Evolutionary conservation across 768 basidiomycete genomes (phyloP).

Genomic region (Auricularia sp.): DNA sequence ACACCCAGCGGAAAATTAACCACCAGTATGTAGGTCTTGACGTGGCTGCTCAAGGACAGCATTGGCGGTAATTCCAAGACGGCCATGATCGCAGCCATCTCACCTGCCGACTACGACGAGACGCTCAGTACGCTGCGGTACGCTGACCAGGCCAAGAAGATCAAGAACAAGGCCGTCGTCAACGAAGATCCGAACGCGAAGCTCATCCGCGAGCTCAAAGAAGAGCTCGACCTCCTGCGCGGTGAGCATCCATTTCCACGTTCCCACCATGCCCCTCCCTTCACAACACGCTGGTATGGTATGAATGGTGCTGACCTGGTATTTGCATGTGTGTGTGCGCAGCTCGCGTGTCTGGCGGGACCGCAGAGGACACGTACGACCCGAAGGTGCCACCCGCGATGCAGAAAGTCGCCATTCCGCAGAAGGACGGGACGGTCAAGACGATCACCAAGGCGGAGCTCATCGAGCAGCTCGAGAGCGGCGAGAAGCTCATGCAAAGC

Average conservation of each 20-base stretch:
- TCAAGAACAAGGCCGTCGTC: conserved; percentile 98
- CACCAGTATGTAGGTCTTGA: conserved; percentile 57
- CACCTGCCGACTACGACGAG: conserved; percentile 98
- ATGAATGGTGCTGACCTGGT: not conserved
- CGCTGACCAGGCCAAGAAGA: conserved; percentile 99
- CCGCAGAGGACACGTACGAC: conserved; percentile 70
- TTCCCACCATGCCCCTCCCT: conserved; percentile 8
- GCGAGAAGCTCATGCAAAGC: conserved; percentile 90
- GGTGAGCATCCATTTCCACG: conserved; percentile 32
- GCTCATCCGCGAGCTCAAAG: conserved; percentile 96
- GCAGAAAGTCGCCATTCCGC: conserved; percentile 90
- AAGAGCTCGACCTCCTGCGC: conserved; percentile 89
- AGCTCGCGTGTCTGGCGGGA: conserved; percentile 67
- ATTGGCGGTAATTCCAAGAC: conserved; percentile 96
- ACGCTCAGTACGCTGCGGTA: conserved; percentile 94
- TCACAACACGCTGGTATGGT: not conserved
- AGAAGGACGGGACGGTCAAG: conserved; percentile 87
- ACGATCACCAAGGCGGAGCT: conserved; percentile 95
- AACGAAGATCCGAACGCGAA: conserved; percentile 99
- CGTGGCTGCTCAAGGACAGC: conserved; percentile 97
- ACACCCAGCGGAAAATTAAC: not conserved
- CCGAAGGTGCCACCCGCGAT: conserved; percentile 83
- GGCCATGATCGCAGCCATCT: conserved; percentile 98
- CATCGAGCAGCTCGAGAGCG: conserved; percentile 91
- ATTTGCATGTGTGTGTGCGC: conserved; percentile 5